phyloP scores from a whole-genome alignment of 148 eudicot genomes.

The Suaeda aralocaspica region DNA sequence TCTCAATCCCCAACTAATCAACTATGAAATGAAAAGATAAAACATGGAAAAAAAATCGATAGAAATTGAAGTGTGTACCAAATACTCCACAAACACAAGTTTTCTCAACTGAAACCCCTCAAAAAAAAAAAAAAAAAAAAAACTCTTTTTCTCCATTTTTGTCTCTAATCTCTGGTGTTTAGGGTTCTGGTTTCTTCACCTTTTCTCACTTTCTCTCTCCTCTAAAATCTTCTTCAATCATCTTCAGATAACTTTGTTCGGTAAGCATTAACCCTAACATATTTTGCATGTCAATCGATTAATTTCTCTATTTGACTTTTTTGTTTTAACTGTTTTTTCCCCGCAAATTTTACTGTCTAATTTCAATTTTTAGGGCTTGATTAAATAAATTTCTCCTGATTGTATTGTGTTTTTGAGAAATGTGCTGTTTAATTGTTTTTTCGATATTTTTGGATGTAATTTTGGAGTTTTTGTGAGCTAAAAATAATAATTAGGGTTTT shows the following conservation, averaged over 20 bases:
- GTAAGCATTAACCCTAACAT: not conserved
- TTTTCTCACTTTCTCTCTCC: not conserved
- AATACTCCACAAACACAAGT: not conserved
- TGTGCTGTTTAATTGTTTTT: not conserved
- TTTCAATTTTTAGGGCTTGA: not conserved
- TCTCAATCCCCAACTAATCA: too few relatives aligned
- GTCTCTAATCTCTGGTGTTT: conserved; percentile 5
- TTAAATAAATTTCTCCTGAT: not conserved
- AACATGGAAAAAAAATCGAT: not conserved
- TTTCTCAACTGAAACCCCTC: not conserved
- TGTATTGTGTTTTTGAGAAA: not conserved
- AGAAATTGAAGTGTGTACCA: not conserved
- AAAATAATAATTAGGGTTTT: not conserved
- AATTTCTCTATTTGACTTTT: not conserved
- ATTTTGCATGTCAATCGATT: not conserved
- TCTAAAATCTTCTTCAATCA: not conserved
- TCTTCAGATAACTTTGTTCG: not conserved
- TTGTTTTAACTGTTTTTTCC: not conserved
- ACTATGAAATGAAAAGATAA: not conserved
- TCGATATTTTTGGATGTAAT: not conserved
- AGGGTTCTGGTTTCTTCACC: conserved; percentile 4
- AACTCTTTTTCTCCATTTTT: not conserved
- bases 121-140: too few relatives aligned
- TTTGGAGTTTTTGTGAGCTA: not conserved
- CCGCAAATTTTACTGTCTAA: too few relatives aligned